Conservation (phyloP, 257 asterid species). For the Lycium ferocissimum region DNA sequence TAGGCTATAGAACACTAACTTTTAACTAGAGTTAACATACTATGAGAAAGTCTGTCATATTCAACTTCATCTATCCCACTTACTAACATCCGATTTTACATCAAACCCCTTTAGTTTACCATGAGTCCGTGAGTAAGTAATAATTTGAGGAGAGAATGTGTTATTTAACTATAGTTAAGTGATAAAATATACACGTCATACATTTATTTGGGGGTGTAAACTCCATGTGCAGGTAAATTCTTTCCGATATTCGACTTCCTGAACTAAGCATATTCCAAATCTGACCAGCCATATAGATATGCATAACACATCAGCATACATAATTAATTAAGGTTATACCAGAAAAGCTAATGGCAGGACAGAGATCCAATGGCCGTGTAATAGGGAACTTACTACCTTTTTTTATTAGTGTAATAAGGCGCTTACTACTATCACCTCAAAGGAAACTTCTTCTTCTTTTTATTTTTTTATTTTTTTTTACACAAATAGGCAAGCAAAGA, state of each 20-base stretch:
- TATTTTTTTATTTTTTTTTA: too few relatives aligned
- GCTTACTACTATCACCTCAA: background rate
- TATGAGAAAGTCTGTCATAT: background rate
- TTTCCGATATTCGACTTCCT: constrained; percentile 22
- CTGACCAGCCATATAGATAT: constrained; percentile 31
- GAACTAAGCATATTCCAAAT: constrained; percentile 20
- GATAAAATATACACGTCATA: background rate
- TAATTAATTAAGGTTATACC: background rate
- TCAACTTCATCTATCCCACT: background rate
- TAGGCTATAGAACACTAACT: background rate
- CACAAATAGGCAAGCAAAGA: background rate
- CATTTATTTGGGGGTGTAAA: constrained; percentile 19
- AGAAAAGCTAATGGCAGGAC: background rate
- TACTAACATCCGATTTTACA: background rate
- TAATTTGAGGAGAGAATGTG: background rate
- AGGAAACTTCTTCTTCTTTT: background rate
- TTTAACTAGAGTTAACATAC: background rate
- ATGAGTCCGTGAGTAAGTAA: background rate
- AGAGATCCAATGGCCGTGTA: background rate
- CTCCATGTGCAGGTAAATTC: background rate
- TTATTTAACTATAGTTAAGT: background rate
- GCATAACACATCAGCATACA: constrained; percentile 2
- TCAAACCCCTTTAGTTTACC: background rate
- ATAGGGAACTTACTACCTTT: background rate
- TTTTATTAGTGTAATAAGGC: background rate